Base-by-base conservation (phyloP, 2,329 filamentous ascomycete genomes). In the Colletotrichum tropicicola region DNA sequence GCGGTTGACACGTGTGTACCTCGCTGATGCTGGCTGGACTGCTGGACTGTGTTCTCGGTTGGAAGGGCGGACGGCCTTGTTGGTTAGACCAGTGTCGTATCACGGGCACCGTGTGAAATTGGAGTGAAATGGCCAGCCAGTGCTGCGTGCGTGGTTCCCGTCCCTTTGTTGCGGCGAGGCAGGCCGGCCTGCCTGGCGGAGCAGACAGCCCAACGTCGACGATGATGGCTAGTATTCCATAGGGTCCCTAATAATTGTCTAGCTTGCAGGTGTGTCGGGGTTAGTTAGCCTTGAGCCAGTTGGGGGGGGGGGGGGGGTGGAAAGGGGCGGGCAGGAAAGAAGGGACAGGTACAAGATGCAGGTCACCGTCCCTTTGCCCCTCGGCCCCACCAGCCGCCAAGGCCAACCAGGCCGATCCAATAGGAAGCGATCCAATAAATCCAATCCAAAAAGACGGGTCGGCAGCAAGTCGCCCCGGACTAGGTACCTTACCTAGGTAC, bases 371-470 rank as follows among this genome's bases (percentile, higher is more conserved):
- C 41, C 23, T 56, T 30, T 6, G 57, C 30, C 51, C 41, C 43
- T 54, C 41, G 41, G 47, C 43, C 35, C 47, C 35, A 41, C 48
- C 19, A 5, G 28, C 9, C 32, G 35, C n/a, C 43, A 51, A 43
- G 43, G 9, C 30, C 21, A 49, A 49, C 28, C 25, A 55, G 37
- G 43, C 49, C 57, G 61, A 61, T 44, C 57, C 49, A 55, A 45
- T 65, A 48, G 35, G 61, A 61, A 45, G 61, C 28, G 57, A 61
- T 44, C 61, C 61, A 65, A 60, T 55, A 6, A 52, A 30, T 61
- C 30, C 56, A 43, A 35, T 19, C 35, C 23, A 27, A 44, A 45
- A 39, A 51, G 44, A 51, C 57, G 57, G 51, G 25, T 61, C 44
- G 57, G 57, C 44, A 65, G 30, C 49, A 45, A 32, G 27, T 56